Base-by-base conservation (phyloP, 148 eudicot genomes). In the Amaranthus cruentus region DNA sequence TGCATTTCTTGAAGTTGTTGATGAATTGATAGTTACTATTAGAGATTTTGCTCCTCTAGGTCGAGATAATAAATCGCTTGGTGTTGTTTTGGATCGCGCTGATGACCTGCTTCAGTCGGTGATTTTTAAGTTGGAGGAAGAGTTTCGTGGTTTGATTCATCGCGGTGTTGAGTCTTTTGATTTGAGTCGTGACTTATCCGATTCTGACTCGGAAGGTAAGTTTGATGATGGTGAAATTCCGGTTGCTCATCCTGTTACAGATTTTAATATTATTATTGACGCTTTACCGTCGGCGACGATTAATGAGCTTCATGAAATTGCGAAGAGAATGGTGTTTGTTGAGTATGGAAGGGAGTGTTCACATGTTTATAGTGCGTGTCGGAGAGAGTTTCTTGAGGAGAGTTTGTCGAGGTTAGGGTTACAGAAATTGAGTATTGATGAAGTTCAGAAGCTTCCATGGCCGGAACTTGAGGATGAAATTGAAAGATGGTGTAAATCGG, bases 321-420 rank as follows among this genome's bases (percentile, higher is more conserved):
- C 88, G 58, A 87, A 78, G 74, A 81, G 97, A 46, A 95, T 95
- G 99, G 85, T 90, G 65, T 74, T 76, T 0, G 97, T 85, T 0
- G 92, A 91, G 8, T 90, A 83, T 55, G 88, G 81, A 0, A 83
- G 88, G 51, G 99, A 88, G 87, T 95, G 97, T 73, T 86, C 91
- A 0, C 91, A 86, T 74, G 94, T 82, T 21, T 92, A 90, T 79
- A 90, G 97, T 65, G 73, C 76, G 21, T 86, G 83, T 49, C 70
- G 99, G 53, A 62, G 96, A 56, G 92, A 87, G 48, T 95, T 92
- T 64, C 71, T 95, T 3, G 97, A 95, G 47, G 99, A 95, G 84
- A 86, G 91, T 75, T 66, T 95, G 54, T 88, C 96, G 6, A 84
- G 99, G 76, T 62, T 95, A 62, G 91, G 96, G 71, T 74, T 95